Percentiles rank a stretch among this genome's conserved stretches.
phyloP scores from a whole-genome alignment of 768 basidiomycete genomes.

The Suillus ampliporus region DNA sequence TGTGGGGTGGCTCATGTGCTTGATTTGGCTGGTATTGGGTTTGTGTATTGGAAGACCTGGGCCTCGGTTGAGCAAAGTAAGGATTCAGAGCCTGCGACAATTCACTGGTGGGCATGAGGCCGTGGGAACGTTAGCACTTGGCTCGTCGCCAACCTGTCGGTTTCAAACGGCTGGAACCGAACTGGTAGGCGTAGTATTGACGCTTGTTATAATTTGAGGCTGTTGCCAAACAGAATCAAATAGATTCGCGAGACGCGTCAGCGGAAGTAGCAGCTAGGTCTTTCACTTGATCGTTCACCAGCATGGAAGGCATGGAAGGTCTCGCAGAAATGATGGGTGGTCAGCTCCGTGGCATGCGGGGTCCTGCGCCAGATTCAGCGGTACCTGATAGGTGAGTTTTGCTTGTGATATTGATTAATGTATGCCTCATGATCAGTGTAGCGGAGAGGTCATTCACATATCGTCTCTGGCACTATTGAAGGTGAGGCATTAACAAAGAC shows the following conservation, averaged over 20 bases:
- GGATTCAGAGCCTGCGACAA: conserved; percentile 83
- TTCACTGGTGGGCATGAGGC: conserved; percentile 68
- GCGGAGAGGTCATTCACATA: conserved; percentile 96
- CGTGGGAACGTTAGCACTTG: conserved; percentile 2
- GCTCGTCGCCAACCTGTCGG: not conserved
- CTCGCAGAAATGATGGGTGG: conserved; percentile 56
- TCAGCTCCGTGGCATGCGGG: conserved; percentile 51
- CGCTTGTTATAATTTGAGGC: conserved; percentile 35
- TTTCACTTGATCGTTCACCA: conserved; percentile 9
- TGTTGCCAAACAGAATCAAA: conserved; percentile 28
- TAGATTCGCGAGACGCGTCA: conserved; percentile 46
- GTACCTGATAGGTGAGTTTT: conserved; percentile 77
- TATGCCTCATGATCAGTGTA: conserved; percentile 33
- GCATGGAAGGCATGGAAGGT: conserved; percentile 53
- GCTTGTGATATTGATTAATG: conserved; percentile 12
- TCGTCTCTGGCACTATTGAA: conserved; percentile 96
- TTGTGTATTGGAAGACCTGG: conserved; percentile 31
- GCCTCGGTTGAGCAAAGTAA: conserved; percentile 52
- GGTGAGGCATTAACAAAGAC: conserved; percentile 48
- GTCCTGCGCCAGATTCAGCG: conserved; percentile 50
- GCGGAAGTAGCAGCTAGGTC: conserved; percentile 17
- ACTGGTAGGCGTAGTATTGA: conserved; percentile 27
- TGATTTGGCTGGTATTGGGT: conserved; percentile 38
- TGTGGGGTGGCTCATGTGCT: conserved; percentile 59
- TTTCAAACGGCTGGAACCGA: not conserved